phyloP scores from a whole-genome alignment of 352 stramenopile species.

The Phytophthora kernoviae region DNA sequence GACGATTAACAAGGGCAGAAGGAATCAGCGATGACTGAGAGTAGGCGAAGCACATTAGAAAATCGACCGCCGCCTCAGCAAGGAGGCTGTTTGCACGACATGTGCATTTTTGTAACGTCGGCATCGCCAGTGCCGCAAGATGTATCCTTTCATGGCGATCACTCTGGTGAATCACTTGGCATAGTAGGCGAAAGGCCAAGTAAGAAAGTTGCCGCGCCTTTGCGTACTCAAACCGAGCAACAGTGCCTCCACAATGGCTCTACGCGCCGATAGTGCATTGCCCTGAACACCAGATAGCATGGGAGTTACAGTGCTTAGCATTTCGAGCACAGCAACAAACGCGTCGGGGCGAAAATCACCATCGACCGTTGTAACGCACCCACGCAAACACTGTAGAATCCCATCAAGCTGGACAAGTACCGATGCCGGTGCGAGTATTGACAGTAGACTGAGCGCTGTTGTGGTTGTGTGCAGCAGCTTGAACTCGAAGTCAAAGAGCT shows the following conservation, averaged over 20 bases:
- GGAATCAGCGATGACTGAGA: conserved; percentile 50
- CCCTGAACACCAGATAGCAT: conserved; percentile 21
- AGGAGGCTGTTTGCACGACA: conserved; percentile 49
- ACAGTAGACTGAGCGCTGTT: conserved; percentile 63
- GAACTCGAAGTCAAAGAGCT: conserved; percentile 69
- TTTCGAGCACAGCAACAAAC: conserved; percentile 62
- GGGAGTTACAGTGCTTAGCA: conserved; percentile 59
- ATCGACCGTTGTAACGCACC: conserved; percentile 64
- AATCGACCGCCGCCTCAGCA: conserved; percentile 74
- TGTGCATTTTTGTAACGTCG: conserved; percentile 51
- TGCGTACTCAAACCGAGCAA: conserved; percentile 57
- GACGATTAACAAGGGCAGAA: conserved; percentile 35
- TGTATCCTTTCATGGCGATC: conserved; percentile 38
- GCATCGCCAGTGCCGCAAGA: conserved; percentile 57
- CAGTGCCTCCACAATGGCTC: conserved; percentile 49
- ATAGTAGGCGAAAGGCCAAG: conserved; percentile 68
- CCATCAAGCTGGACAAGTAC: conserved; percentile 41
- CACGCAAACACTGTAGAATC: conserved; percentile 42
- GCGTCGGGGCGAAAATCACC: conserved; percentile 71
- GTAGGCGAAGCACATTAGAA: conserved; percentile 77
- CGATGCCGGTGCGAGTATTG: conserved; percentile 48
- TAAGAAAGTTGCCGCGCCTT: conserved; percentile 66
- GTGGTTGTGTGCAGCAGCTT: conserved; percentile 58
- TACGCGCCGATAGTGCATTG: conserved; percentile 25
- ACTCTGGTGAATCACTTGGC: conserved; percentile 63